Conservation (phyloP, 225 moss, liverwort and hornwort genomes). For the Marchantia polymorpha region DNA sequence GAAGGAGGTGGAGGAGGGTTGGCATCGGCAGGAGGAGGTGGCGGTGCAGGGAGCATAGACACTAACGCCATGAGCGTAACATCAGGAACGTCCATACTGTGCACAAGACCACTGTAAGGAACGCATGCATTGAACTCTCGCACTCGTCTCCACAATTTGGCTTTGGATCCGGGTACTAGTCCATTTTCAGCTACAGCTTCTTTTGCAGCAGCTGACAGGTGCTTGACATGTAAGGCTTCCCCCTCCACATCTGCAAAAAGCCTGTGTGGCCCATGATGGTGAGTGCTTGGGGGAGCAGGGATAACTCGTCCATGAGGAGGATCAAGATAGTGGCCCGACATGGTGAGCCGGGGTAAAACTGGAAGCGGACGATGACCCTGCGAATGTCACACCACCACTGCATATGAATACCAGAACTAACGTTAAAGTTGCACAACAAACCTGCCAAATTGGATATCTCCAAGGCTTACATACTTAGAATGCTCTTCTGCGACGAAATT, state of each 20-base stretch:
- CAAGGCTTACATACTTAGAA: background rate
- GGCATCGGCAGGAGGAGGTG: conserved; percentile 67
- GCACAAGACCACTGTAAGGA: conserved; percentile 66
- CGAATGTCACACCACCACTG: background rate
- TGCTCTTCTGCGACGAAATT: background rate
- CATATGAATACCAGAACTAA: background rate
- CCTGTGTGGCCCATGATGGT: conserved; percentile 61
- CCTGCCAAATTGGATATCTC: background rate
- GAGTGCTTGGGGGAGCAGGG: conserved; percentile 57
- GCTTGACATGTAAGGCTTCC: conserved; percentile 84
- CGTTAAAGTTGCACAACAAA: background rate
- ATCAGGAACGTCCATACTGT: conserved; percentile 75
- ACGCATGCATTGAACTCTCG: conserved; percentile 95
- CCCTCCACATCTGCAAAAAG: conserved; percentile 90
- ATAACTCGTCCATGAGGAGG: conserved; percentile 78
- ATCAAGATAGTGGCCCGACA: conserved; percentile 85
- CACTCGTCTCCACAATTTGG: conserved; percentile 84
- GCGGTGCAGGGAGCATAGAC: conserved; percentile 83
- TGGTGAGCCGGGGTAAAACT: conserved; percentile 71
- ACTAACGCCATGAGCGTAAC: conserved; percentile 72
- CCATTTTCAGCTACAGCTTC: conserved; percentile 87
- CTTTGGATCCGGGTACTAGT: conserved; percentile 85
- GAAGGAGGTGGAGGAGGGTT: conserved; percentile 83
- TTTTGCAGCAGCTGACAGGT: conserved; percentile 85
- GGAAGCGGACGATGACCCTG: conserved; percentile 87